Percentiles rank a stretch among this genome's conserved stretches.
Conservation (phyloP, 176 grass and related monocot species). For the Chrysopogon serrulatus region DNA sequence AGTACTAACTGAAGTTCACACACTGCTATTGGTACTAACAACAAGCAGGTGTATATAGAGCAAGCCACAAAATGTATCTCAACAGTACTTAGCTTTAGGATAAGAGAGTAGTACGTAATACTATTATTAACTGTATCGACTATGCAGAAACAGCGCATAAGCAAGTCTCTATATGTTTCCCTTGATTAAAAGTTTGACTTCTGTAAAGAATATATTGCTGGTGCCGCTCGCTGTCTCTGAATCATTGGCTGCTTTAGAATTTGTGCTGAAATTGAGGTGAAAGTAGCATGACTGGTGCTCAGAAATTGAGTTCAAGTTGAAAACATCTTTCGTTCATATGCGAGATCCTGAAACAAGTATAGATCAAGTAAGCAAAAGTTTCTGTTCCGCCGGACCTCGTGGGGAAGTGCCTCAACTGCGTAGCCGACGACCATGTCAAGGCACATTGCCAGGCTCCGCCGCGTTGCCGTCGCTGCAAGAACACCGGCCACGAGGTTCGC, state of each 20-base stretch:
- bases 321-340: slow-evolving; percentile 14
- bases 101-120: background rate
- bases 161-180: background rate
- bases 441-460: too few relatives aligned
- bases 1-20: too few relatives aligned
- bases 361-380: background rate
- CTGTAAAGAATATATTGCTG: slow-evolving; percentile 5
- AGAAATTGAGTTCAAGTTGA: background rate
- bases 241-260: slow-evolving; percentile 8
- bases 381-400: too few relatives aligned
- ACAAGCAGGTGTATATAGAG: too few relatives aligned
- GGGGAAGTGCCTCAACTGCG: too few relatives aligned
- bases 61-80: background rate
- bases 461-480: too few relatives aligned
- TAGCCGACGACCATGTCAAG: background rate
- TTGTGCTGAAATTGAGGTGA: slow-evolving; percentile 26
- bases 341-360: background rate
- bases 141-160: slow-evolving; percentile 1
- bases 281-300: background rate
- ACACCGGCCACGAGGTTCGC: too few relatives aligned
- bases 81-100: background rate
- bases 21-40: too few relatives aligned
- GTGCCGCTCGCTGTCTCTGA: background rate
- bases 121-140: background rate
- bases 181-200: background rate